Percentiles rank a stretch among this genome's conserved stretches.
Evolutionary conservation across 306 rosid species (phyloP).

Genomic region (Prunus padus): DNA sequence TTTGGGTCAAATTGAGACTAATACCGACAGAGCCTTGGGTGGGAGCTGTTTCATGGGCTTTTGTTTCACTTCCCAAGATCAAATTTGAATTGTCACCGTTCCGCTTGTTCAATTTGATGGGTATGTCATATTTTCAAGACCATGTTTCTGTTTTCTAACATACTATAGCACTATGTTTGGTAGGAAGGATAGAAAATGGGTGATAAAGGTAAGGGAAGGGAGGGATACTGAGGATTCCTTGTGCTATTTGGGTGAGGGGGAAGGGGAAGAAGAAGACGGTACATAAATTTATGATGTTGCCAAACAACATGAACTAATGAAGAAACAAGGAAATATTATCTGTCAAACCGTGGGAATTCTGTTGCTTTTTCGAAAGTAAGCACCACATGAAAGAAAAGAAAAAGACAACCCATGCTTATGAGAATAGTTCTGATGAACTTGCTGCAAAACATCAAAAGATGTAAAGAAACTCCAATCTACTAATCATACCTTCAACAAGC

Average conservation of each 20-base stretch:
- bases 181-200: background rate
- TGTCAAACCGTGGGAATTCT: background rate
- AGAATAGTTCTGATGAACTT: background rate
- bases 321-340: background rate
- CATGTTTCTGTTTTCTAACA: background rate
- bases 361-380: background rate
- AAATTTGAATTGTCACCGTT: constrained; percentile 92
- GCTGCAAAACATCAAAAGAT: background rate
- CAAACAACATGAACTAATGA: background rate
- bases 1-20: constrained; percentile 89
- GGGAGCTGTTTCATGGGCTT: constrained; percentile 97
- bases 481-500: background rate
- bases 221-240: no score
- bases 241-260: background rate
- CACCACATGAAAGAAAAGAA: background rate
- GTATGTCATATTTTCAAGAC: constrained; percentile 42
- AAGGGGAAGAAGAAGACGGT: background rate
- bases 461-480: background rate
- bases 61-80: constrained; percentile 97
- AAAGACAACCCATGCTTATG: background rate
- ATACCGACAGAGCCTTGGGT: constrained; percentile 96
- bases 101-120: constrained; percentile 96
- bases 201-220: background rate
- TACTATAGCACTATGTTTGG: background rate
- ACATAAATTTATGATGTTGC: background rate